Percentiles rank a stretch among this genome's conserved stretches.
These are phyloP conservation scores for Aspergillus sergii DNA, from an alignment of 2,329 filamentous ascomycete genomes.

Conservation along the genomic window DNA sequence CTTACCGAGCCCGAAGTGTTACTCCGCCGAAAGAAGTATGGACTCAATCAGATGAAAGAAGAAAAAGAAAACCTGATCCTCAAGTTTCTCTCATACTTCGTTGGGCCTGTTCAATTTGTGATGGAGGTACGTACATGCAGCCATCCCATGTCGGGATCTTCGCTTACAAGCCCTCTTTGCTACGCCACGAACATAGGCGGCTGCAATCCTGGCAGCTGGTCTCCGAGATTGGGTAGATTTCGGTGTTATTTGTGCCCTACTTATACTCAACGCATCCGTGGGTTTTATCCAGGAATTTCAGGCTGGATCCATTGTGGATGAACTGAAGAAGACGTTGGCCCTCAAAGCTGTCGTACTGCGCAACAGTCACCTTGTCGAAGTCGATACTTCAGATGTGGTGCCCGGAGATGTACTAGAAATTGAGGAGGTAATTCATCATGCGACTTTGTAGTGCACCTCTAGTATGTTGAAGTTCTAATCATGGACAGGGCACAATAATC, in stretches of 20 bases:
- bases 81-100: conserved; percentile 81
- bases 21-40: conserved; percentile 68
- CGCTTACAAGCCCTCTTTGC: neutral
- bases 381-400: conserved; percentile 81
- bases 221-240: conserved; percentile 91
- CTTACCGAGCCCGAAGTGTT: conserved; percentile 72
- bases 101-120: conserved; percentile 89
- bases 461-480: conserved; percentile 13
- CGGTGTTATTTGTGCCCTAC: conserved; percentile 81
- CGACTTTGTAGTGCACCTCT: neutral
- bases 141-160: neutral
- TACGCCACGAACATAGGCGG: conserved; percentile 53
- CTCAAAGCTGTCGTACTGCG: conserved; percentile 86
- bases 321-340: conserved; percentile 86
- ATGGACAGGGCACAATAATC: conserved; percentile 73
- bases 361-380: conserved; percentile 74
- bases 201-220: conserved; percentile 79
- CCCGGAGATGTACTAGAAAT: conserved; percentile 88
- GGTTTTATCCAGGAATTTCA: conserved; percentile 90
- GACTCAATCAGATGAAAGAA: conserved; percentile 88
- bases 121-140: conserved; percentile 70
- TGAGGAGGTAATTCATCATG: conserved; percentile 63
- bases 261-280: conserved; percentile 81
- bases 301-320: conserved; percentile 86
- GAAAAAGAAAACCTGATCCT: conserved; percentile 82